Base-by-base conservation (phyloP, 192 early-diverging fungal genomes). In the Phycomyces blakesleeanus region DNA sequence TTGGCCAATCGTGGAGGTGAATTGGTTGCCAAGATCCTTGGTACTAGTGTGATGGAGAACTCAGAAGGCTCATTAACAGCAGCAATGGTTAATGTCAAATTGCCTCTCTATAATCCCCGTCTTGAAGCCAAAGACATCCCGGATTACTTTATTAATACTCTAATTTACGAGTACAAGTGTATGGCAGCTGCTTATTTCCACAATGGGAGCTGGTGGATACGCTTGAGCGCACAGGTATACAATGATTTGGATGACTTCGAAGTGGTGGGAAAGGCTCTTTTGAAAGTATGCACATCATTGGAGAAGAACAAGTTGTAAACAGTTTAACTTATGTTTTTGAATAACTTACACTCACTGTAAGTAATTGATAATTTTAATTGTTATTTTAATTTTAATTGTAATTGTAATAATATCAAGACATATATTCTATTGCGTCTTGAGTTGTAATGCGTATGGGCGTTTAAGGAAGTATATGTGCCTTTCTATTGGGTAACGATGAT, bases 141-240 rank as follows among this genome's bases (percentile, higher is more conserved):
- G 2, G 20, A 82, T 39, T 57, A 74, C 55, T 63, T 76, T 18
- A 69, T 78, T 42, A 70, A 81, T 40, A 64, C 76, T 12, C 61
- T 67, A 15, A 57, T 78, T 0, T 59, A 61, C 3, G 55, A 74
- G 3, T 38, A 70, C 37, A 38, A 70, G 27, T 63, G 61, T 22
- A 57, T 64, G 47, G 68, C 18, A 5, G 18, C 61, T 25, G 51
- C 44, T 20, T 89, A 76, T 61, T 55, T 69, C 26, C 83, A 85
- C 66, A 72, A 58, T 25, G 77, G 65, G 2, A 20, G 63, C 8
- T 84, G 78, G 69, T 87, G 69, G 29, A 67, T 78, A n/a, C 76
- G 87, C 27, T 55, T 83, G 10, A 77, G 76, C 9, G 86, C 84
- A 0, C 86, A 89, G 63, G 81, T 87, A 20, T 84, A 84, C 50